These are phyloP conservation scores for Stagonosporopsis cucurbitacearum DNA, from an alignment of 2,329 filamentous ascomycete species.

Conservation along the genomic window DNA sequence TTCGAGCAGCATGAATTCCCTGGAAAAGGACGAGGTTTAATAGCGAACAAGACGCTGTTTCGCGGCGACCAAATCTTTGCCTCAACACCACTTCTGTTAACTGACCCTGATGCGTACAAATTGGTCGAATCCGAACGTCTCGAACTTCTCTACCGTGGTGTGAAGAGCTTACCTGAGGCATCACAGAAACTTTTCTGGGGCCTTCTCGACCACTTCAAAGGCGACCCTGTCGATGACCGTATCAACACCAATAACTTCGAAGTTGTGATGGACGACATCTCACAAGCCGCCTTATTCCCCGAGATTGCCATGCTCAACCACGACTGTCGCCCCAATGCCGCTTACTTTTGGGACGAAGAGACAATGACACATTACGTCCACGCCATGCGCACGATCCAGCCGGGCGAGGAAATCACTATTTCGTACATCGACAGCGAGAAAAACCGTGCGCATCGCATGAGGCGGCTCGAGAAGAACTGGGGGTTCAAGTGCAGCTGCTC, in stretches of 20 bases:
- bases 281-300: slow-evolving; percentile 39
- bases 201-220: slow-evolving; percentile 40
- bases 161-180: slow-evolving; percentile 31
- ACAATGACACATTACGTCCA: slow-evolving; percentile 51
- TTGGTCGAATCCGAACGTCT: slow-evolving; percentile 35
- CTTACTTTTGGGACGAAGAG: slow-evolving; percentile 50
- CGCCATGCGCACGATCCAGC: slow-evolving; percentile 46
- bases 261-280: slow-evolving; percentile 29
- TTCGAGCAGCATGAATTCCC: slow-evolving; percentile 41
- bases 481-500: slow-evolving; percentile 52
- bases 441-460: slow-evolving; percentile 38
- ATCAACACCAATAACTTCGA: slow-evolving; percentile 49
- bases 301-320: slow-evolving; percentile 49
- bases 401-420: slow-evolving; percentile 53
- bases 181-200: slow-evolving; percentile 37
- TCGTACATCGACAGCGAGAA: slow-evolving; percentile 52
- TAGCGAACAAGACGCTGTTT: slow-evolving; percentile 45
- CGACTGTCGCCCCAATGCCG: slow-evolving; percentile 49
- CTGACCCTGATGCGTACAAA: slow-evolving; percentile 34
- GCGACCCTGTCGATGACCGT: slow-evolving; percentile 41
- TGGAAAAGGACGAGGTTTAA: slow-evolving; percentile 41
- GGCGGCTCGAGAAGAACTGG: slow-evolving; percentile 43
- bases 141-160: slow-evolving; percentile 34
- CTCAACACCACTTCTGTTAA: slow-evolving; percentile 41
- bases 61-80: slow-evolving; percentile 45